Conservation (phyloP, 345 rosid species). For the Eucalyptus sideroxylon region DNA sequence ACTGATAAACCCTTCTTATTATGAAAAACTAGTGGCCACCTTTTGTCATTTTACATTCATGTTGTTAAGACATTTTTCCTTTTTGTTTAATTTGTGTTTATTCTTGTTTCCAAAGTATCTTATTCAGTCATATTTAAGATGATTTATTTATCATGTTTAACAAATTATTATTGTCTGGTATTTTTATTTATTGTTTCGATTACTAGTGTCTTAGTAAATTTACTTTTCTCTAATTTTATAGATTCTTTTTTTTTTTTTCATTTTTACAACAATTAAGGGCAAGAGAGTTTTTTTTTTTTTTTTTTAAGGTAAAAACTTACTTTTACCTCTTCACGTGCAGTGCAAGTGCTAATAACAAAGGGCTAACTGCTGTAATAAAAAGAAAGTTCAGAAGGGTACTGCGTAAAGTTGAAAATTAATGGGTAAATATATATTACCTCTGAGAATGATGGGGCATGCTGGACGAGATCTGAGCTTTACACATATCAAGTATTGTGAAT, state of each 20-base stretch:
- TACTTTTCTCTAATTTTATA: neutral
- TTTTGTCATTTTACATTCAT: neutral
- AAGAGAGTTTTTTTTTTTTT: neutral
- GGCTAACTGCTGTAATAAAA: neutral
- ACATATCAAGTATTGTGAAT: neutral
- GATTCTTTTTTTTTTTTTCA: neutral
- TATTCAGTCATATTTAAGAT: neutral
- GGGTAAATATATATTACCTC: neutral
- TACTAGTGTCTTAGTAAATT: neutral
- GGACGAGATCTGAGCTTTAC: neutral
- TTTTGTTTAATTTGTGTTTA: neutral
- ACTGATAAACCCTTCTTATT: neutral
- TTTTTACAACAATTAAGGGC: neutral
- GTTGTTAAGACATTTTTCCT: neutral
- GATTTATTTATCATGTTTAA: neutral
- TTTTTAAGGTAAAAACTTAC: neutral
- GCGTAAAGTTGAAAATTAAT: neutral
- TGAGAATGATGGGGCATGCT: no score
- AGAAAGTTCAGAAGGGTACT: neutral
- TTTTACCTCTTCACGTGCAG: neutral
- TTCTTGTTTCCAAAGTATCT: neutral
- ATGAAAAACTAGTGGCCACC: neutral
- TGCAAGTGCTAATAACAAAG: neutral
- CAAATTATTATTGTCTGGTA: neutral
- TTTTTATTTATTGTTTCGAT: neutral